A percentile compares a stretch with the other conserved stretches of the same genome.
phyloP scores from a whole-genome alignment of 179 eudicot genomes.

The Drosera spatulata region DNA sequence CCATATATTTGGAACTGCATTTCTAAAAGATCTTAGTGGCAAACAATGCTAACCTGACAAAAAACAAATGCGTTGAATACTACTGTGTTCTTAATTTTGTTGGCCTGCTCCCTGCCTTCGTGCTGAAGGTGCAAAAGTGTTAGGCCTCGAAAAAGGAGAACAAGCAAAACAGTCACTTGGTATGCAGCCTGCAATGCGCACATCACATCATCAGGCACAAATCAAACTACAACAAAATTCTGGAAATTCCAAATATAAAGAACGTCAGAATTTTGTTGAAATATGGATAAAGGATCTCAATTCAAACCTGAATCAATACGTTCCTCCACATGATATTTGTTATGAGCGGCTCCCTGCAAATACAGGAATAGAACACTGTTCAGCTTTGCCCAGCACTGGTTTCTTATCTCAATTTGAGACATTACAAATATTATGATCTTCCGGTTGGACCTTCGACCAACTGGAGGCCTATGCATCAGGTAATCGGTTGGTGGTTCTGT shows the following conservation, averaged over 20 bases:
- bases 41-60: slow-evolving; percentile 59
- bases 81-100: slow-evolving; percentile 60
- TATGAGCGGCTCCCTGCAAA: slow-evolving; percentile 84
- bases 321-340: slow-evolving; percentile 99
- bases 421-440: no score
- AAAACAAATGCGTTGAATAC: slow-evolving; percentile 82
- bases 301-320: slow-evolving; percentile 64
- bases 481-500: slow-evolving; percentile 96
- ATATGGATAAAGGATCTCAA: background rate
- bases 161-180: slow-evolving; percentile 69
- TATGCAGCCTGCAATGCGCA: slow-evolving; percentile 52
- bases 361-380: background rate
- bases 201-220: background rate
- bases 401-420: background rate
- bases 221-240: background rate
- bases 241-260: background rate
- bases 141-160: slow-evolving; percentile 43
- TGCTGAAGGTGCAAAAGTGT: no score
- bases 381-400: background rate
- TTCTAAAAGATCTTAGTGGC: no score
- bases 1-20: no score
- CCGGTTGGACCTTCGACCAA: slow-evolving; percentile 65
- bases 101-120: no score
- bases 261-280: background rate
- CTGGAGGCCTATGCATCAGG: slow-evolving; percentile 84